phyloP scores from a whole-genome alignment of 208 protist species.

The Leptomonas seymouri region DNA sequence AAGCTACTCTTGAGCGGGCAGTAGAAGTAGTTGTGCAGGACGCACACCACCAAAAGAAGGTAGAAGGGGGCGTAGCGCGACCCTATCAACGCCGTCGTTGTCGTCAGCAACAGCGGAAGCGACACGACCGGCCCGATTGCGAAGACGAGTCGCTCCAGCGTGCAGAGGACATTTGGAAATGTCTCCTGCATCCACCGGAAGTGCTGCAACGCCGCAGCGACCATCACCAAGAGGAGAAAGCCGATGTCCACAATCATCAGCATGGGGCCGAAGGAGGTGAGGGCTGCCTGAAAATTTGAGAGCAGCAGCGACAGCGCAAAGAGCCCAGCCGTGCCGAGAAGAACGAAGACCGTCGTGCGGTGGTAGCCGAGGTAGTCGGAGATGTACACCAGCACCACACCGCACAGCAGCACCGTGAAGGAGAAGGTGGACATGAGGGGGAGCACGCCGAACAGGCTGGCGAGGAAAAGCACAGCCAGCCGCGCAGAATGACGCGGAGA shows the following conservation, averaged over 20 bases:
- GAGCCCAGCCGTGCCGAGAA: conserved; percentile 46
- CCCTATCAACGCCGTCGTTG: conserved; percentile 62
- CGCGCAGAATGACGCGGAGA: conserved; percentile 40
- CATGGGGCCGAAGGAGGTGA: conserved; percentile 65
- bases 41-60: conserved; percentile 66
- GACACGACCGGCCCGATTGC: conserved; percentile 61
- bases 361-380: conserved; percentile 76
- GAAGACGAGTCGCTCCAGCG: conserved; percentile 71
- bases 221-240: conserved; percentile 40
- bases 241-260: conserved; percentile 63
- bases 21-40: conserved; percentile 75
- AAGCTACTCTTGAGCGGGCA: conserved; percentile 81
- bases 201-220: conserved; percentile 64
- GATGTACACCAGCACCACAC: conserved; percentile 75
- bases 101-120: conserved; percentile 72
- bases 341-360: conserved; percentile 50
- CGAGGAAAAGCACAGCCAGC: conserved; percentile 49
- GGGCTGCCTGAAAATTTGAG: conserved; percentile 64
- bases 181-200: conserved; percentile 85
- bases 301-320: conserved; percentile 66
- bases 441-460: conserved; percentile 71
- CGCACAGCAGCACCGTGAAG: conserved; percentile 64
- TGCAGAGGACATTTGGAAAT: conserved; percentile 67
- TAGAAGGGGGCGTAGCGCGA: conserved; percentile 68
- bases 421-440: conserved; percentile 77